A percentile compares a stretch with the other conserved stretches of the same genome.
Conservation (phyloP, 2,329 filamentous ascomycete species). For the Fusarium scirpi region DNA sequence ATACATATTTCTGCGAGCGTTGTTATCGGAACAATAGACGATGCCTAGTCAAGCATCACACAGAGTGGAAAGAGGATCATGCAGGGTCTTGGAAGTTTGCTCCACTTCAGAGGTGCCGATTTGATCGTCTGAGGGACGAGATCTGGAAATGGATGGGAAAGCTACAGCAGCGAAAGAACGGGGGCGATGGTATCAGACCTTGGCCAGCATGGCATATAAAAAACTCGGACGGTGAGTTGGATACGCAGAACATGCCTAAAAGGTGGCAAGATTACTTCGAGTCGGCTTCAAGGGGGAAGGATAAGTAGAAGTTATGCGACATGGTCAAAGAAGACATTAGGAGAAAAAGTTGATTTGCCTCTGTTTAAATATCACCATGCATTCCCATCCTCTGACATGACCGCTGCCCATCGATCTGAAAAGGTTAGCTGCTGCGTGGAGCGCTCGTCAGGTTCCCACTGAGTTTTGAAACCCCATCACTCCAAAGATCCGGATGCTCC, state of each 20-base stretch:
- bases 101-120: not conserved
- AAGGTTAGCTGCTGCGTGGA: not conserved
- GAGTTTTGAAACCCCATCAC: not conserved
- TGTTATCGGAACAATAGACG: constrained; percentile 43
- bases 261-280: constrained; percentile 33
- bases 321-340: not conserved
- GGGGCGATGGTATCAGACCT: not conserved
- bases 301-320: not conserved
- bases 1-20: constrained; percentile 29
- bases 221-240: not conserved
- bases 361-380: constrained; percentile 5
- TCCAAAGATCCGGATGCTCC: not conserved
- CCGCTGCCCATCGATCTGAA: constrained; percentile 9
- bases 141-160: constrained; percentile 11
- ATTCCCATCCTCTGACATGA: not conserved
- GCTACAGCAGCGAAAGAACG: not conserved
- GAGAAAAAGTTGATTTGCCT: not conserved
- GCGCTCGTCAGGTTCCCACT: constrained; percentile 2
- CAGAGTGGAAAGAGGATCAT: constrained; percentile 66
- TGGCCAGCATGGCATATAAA: constrained; percentile 38
- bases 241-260: constrained; percentile 9
- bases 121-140: not conserved
- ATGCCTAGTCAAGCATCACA: constrained; percentile 52
- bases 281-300: not conserved
- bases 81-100: constrained; percentile 50